Evolutionary conservation across 139 green algal genomes (phyloP).

Genomic region (Auxenochlorella pyrenoidosa): DNA sequence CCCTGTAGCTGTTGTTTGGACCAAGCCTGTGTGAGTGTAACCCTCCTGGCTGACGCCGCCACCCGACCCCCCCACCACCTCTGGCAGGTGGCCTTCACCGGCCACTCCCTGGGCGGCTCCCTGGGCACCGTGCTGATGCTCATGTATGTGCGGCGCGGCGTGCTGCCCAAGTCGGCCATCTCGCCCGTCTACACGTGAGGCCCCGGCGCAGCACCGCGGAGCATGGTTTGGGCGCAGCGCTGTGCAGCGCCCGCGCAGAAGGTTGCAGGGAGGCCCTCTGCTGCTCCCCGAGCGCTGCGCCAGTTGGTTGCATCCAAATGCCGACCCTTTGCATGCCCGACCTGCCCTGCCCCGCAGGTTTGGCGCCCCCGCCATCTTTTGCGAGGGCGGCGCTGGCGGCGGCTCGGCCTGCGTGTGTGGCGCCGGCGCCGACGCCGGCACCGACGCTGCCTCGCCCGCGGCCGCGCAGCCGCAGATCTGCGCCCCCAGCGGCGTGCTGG

Average conservation of each 20-base stretch:
- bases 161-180: conserved; percentile 68
- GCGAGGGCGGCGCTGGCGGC: conserved; percentile 57
- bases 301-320: no score
- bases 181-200: conserved; percentile 79
- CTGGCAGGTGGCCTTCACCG: conserved; percentile 75
- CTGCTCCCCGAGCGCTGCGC: no score
- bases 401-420: conserved; percentile 10
- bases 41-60: background rate
- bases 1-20: no score
- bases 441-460: background rate
- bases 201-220: no score
- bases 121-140: conserved; percentile 89
- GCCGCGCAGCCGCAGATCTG: background rate
- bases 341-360: conserved; percentile 55
- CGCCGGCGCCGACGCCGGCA: conserved; percentile 11
- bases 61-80: background rate
- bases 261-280: no score
- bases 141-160: conserved; percentile 85
- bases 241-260: no score
- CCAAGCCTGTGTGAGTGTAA: no score
- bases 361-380: conserved; percentile 90
- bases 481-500: conserved; percentile 49
- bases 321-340: no score
- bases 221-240: no score
- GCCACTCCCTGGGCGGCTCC: conserved; percentile 94